Evolutionary conservation across 2,329 filamentous ascomycete species (phyloP).

Genomic region (Lachnellula hyalina): DNA sequence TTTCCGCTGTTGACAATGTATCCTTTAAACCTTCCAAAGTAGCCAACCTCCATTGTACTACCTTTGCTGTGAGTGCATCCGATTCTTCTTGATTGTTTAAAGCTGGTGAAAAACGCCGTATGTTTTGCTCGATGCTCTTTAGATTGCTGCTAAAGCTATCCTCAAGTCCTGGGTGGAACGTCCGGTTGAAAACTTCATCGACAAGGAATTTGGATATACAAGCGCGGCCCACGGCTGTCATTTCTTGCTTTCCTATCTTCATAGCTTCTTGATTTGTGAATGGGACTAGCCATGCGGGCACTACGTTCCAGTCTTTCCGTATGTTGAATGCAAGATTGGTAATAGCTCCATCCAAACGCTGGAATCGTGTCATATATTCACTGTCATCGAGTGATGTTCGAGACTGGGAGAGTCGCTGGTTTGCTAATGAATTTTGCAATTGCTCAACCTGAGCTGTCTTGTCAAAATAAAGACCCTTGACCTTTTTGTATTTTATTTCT

Average conservation of each 20-base stretch:
- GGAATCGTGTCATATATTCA: constrained; percentile 86
- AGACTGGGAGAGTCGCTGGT: constrained; percentile 90
- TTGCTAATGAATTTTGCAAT: constrained; percentile 93
- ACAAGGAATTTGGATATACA: constrained; percentile 86
- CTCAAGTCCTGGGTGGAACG: constrained; percentile 88
- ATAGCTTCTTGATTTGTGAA: constrained; percentile 83
- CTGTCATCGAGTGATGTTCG: constrained; percentile 92
- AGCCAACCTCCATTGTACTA: constrained; percentile 88
- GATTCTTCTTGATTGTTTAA: constrained; percentile 78
- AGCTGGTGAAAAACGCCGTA: constrained; percentile 70
- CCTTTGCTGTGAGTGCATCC: constrained; percentile 79
- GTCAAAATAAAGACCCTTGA: constrained; percentile 96
- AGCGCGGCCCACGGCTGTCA: constrained; percentile 90
- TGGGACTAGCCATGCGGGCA: constrained; percentile 74
- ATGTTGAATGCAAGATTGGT: constrained; percentile 95
- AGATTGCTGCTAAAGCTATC: constrained; percentile 68
- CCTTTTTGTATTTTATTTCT: constrained; percentile 97
- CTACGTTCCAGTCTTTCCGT: constrained; percentile 81
- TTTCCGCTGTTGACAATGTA: constrained; percentile 59
- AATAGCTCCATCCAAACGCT: constrained; percentile 85
- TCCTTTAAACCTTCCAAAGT: constrained; percentile 87
- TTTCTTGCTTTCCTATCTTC: constrained; percentile 87
- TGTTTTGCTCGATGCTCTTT: constrained; percentile 82
- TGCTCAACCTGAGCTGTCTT: constrained; percentile 85
- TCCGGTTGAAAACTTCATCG: constrained; percentile 84